Conservation (phyloP, 2,329 filamentous ascomycete genomes). For the Aspergillus proliferans region DNA sequence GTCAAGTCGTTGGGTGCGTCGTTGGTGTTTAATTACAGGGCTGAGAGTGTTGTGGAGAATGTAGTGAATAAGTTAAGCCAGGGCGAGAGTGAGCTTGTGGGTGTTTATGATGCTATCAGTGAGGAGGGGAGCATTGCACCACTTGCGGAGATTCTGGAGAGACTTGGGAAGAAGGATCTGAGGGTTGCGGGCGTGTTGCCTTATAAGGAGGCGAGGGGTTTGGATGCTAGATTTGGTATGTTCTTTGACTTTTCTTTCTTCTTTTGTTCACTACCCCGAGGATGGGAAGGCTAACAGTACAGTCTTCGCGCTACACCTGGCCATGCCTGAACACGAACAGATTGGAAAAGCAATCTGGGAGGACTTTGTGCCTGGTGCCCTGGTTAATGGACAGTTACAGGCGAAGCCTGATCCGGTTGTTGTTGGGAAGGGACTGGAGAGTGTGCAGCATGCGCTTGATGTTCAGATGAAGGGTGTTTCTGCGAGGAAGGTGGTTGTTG, state of each 20-base stretch:
- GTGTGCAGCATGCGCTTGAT: constrained; percentile 17
- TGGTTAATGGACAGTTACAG: constrained; percentile 27
- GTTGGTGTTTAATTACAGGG: constrained; percentile 42
- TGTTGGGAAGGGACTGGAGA: constrained; percentile 16
- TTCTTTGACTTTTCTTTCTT: too few species aligned
- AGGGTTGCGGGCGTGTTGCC: too few species aligned
- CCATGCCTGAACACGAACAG: constrained; percentile 3
- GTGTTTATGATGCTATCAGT: constrained; percentile 13
- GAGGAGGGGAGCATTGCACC: constrained; percentile 21
- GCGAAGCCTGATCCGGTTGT: constrained; percentile 19
- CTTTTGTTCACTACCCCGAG: too few species aligned
- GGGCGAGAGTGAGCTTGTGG: constrained; percentile 1
- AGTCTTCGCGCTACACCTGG: too few species aligned
- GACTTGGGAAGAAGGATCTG: too few species aligned
- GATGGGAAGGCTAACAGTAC: too few species aligned
- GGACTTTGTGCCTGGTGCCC: constrained; percentile 26
- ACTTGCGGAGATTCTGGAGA: constrained; percentile 14
- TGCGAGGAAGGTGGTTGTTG: constrained; percentile 22
- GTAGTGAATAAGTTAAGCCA: constrained; percentile 6
- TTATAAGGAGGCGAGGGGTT: too few species aligned
- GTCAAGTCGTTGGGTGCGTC: constrained; percentile 41
- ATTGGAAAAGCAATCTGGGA: constrained; percentile 22
- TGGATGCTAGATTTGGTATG: too few species aligned
- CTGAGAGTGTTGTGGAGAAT: constrained; percentile 6
- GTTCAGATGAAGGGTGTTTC: constrained; percentile 18